These are phyloP conservation scores for Stereocaulon alpinum DNA, from an alignment of 495 filamentous ascomycete species.

Conservation along the genomic window DNA sequence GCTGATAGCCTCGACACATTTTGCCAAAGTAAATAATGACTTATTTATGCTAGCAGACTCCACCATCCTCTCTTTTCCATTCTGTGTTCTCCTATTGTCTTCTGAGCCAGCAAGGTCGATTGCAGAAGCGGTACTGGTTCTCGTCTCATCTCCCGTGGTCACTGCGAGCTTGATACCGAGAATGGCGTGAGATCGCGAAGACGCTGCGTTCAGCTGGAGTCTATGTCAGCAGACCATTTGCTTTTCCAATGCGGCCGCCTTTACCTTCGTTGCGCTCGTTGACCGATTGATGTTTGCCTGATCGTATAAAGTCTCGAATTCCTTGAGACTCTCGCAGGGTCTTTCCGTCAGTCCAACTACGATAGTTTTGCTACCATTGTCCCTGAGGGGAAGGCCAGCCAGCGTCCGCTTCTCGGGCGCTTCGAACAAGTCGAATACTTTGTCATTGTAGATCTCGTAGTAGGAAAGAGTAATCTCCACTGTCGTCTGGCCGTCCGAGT, in stretches of 20 bases:
- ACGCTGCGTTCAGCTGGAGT: conserved; percentile 73
- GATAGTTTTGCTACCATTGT: conserved; percentile 79
- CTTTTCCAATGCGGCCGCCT: background rate
- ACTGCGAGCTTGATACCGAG: conserved; percentile 81
- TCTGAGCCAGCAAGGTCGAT: conserved; percentile 96
- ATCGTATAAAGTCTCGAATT: conserved; percentile 87
- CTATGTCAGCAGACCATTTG: background rate
- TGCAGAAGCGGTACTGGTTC: conserved; percentile 75
- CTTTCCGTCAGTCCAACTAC: conserved; percentile 87
- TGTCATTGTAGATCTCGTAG: conserved; percentile 98
- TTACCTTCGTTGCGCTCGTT: conserved; percentile 79
- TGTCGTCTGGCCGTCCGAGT: conserved; percentile 59
- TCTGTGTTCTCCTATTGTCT: conserved; percentile 89
- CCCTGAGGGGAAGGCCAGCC: conserved; percentile 77
- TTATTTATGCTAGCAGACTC: conserved; percentile 99
- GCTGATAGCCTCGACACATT: conserved; percentile 91
- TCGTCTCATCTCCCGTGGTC: conserved; percentile 56
- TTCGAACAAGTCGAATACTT: conserved; percentile 89
- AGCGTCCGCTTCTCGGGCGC: conserved; percentile 79
- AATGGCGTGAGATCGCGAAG: conserved; percentile 86
- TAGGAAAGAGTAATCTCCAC: conserved; percentile 80
- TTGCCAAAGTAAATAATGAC: conserved; percentile 84
- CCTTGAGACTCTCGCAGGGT: conserved; percentile 74
- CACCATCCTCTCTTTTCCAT: conserved; percentile 83
- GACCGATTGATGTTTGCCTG: conserved; percentile 88